These are phyloP conservation scores for Plantago elongata DNA, from an alignment of 257 asterid genomes.

Conservation along the genomic window DNA sequence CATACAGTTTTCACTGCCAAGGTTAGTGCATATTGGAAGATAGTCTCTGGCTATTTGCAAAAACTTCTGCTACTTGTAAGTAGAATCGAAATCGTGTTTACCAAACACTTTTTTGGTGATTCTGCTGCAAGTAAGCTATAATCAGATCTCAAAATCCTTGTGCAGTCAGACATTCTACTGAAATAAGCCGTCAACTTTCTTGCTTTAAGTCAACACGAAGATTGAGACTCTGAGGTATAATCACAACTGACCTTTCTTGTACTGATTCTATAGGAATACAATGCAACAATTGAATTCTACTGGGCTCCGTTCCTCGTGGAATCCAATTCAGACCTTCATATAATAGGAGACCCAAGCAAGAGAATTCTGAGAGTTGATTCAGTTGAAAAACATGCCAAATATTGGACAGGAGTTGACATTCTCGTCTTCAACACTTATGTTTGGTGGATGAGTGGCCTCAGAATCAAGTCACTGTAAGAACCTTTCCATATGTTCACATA, in stretches of 20 bases:
- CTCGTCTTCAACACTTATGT: slow-evolving; percentile 83
- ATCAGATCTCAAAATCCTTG: too few relatives aligned
- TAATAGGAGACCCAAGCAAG: slow-evolving; percentile 58
- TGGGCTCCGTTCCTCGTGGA: slow-evolving; percentile 91
- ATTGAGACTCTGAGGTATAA: too few relatives aligned
- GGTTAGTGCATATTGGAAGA: slow-evolving; percentile 22
- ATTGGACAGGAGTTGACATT: slow-evolving; percentile 78
- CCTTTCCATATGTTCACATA: slow-evolving; percentile 1
- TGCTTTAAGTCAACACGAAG: too few relatives aligned
- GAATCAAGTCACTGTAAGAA: slow-evolving; percentile 71
- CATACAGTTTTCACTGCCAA: slow-evolving; percentile 49
- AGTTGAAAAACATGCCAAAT: slow-evolving; percentile 66
- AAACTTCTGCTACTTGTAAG: not conserved
- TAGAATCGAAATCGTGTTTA: too few relatives aligned
- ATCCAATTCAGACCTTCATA: slow-evolving; percentile 63
- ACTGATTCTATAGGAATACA: slow-evolving; percentile 42
- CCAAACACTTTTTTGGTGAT: too few relatives aligned
- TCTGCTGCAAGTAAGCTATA: too few relatives aligned
- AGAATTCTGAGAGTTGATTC: slow-evolving; percentile 86
- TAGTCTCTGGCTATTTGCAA: not conserved
- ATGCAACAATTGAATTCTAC: slow-evolving; percentile 75
- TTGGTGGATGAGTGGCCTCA: slow-evolving; percentile 95
- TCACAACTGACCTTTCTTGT: not conserved
- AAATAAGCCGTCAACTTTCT: too few relatives aligned
- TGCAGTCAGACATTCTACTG: too few relatives aligned